phyloP scores from a whole-genome alignment of 192 early-diverging fungal genomes.

The Coemansia sp. region DNA sequence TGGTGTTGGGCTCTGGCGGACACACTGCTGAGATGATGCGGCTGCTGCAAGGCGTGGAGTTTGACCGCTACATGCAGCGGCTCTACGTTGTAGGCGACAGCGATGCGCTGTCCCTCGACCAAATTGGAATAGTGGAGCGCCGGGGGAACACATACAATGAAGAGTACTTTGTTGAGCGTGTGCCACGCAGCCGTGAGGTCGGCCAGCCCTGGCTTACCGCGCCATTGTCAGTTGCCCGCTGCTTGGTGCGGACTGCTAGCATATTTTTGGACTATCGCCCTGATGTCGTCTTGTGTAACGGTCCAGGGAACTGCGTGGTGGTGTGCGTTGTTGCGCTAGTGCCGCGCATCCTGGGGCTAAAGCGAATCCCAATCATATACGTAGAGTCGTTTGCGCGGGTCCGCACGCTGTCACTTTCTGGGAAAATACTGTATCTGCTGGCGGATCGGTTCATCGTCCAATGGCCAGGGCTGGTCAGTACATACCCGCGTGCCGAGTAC shows the following conservation, averaged over 20 bases:
- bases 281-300: constrained; percentile 80
- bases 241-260: constrained; percentile 18
- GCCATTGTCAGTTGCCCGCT: constrained; percentile 52
- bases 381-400: constrained; percentile 95
- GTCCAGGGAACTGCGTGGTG: constrained; percentile 85
- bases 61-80: constrained; percentile 60
- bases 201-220: constrained; percentile 66
- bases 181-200: constrained; percentile 76
- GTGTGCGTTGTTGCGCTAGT: constrained; percentile 63
- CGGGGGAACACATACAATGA: constrained; percentile 11
- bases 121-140: constrained; percentile 52
- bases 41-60: constrained; percentile 64
- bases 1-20: constrained; percentile 63
- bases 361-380: constrained; percentile 68
- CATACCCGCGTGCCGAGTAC: constrained; percentile 63
- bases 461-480: constrained; percentile 67
- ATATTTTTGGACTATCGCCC: constrained; percentile 55
- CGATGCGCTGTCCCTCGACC: constrained; percentile 65
- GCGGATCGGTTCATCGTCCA: constrained; percentile 88
- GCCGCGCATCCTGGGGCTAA: constrained; percentile 58
- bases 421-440: constrained; percentile 75
- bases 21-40: constrained; percentile 92
- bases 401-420: constrained; percentile 78
- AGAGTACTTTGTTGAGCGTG: constrained; percentile 50
- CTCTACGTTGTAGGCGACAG: constrained; percentile 71